Base-by-base conservation (phyloP, 371 early-diverging fungal genomes). In the Mucor indicus region DNA sequence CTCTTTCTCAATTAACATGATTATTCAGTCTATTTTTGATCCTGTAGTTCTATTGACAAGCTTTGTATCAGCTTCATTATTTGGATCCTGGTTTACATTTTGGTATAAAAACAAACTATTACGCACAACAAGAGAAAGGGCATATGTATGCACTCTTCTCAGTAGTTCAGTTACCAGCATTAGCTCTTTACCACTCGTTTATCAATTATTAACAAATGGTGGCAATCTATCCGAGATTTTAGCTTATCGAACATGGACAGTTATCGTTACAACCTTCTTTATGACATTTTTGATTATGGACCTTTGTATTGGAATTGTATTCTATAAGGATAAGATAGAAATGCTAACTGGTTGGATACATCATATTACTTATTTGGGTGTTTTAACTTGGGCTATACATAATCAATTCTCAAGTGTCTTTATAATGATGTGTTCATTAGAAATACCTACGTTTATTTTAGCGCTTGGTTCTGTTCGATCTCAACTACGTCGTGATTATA, bases 331-430 rank as follows among this genome's bases (percentile, higher is more conserved):
- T 31, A 66, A 74, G 32, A 61, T 82, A 22, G 76, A 71, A 17
- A 38, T 70, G 1, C 61, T 82, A 13, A 79, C 79, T 25, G 79
- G 79, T 6, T 79, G 80, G 71, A 51, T 77, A 5, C 82, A 82
- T 48, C 82, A 82, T 41, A 60, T 73, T 13, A 64, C 67, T 16
- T 82, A 82, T 44, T 20, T 60, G 6, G 36, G 38, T 20, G 27
- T 55, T 7, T 39, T 72, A 1, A 41, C 49, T 10, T 71, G 65
- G 62, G 61, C 60, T 12, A 55, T 75, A 11, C 40, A 42, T 6
- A 25, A 49, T 10, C 55, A 44, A 13, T 60, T 50, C 17, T 48
- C 54, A 0, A 35, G 53, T 7, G 38, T 69, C 20, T 75, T 75
- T 46, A 48, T 63, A 17, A 52, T 64, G 46, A 63, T 69, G 59